Conservation (phyloP, 2,329 filamentous ascomycete genomes). For the Gaeumannomyces tritici region DNA sequence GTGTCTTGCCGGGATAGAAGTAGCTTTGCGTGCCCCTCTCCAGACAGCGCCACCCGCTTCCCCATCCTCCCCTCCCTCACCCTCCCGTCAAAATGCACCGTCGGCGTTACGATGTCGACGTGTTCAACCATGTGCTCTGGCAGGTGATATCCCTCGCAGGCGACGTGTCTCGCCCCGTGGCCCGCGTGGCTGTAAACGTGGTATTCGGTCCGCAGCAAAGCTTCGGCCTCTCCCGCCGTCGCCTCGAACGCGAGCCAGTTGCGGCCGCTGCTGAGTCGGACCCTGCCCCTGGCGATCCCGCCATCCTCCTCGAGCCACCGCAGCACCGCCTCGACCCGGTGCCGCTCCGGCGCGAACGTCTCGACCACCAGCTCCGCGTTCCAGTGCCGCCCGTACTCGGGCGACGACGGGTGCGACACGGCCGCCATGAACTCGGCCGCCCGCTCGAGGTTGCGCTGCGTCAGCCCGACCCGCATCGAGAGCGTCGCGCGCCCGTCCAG, state of each 20-base stretch:
- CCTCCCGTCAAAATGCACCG: conserved; percentile 25
- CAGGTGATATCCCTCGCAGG: conserved; percentile 30
- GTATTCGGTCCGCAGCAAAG: conserved; percentile 41
- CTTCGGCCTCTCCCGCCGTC: conserved; percentile 41
- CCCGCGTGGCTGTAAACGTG: conserved; percentile 35
- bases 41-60: conserved; percentile 13
- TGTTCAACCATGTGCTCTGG: conserved; percentile 23
- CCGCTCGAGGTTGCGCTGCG: conserved; percentile 34
- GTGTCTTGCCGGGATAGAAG: conserved; percentile 7
- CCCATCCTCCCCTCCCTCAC: conserved; percentile 15
- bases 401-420: conserved; percentile 32
- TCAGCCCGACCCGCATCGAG: conserved; percentile 31
- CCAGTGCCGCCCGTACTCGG: conserved; percentile 38
- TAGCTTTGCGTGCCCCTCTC: conserved; percentile 14
- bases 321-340: conserved; percentile 38
- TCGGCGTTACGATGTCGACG: conserved; percentile 32
- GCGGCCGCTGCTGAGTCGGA: conserved; percentile 38
- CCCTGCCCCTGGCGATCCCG: conserved; percentile 30
- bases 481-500: conserved; percentile 15
- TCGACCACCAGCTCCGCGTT: conserved; percentile 29
- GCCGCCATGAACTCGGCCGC: conserved; percentile 32
- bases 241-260: conserved; percentile 44
- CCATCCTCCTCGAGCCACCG: conserved; percentile 45
- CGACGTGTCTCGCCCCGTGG: conserved; percentile 24
- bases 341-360: conserved; percentile 29